Base-by-base conservation (phyloP, 2,329 filamentous ascomycete genomes). In the Apiospora arundinis region DNA sequence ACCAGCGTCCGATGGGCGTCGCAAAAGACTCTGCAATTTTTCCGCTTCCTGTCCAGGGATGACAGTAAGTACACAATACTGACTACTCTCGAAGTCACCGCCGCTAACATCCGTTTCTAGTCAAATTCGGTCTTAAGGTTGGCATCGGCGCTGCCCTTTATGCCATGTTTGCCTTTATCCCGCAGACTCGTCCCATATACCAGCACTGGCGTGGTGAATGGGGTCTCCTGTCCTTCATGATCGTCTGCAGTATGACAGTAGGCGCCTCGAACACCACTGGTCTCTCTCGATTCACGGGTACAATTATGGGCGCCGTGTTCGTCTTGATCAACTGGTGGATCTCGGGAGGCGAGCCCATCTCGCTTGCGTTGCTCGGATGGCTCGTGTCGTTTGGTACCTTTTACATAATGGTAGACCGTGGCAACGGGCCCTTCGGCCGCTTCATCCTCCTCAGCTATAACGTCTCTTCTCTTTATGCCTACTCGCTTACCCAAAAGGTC, bases 381-480 rank as follows among this genome's bases (percentile, higher is more conserved):
- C 78, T 95, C 1, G 92, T 97, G 77, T 91, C 93, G 11, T 86
- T 95, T 44, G 92, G 91, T 79, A 96, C 94, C 76, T 97, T 97
- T 78, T 97, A 95, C 81, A 91, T 98, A 77, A 98, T 97, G 75
- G 85, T 98, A 69, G 93, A 92, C 40, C 88, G 91, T 78, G 92
- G 92, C 63, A 95, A 95, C 80, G 95, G 93, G 0, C 95, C 95
- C 0, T 92, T 98, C 82, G 95, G 95, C 56, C 92, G 96, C 69
- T 98, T 98, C 79, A 96, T 97, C 73, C 89, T 98, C 78, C 88
- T 99, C 65, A 97, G 95, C 0, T 99, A 98, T 86, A 99, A 99
- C 78, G 91, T 99, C 60, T 95, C 94, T 23, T 94, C 94, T 9
- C 87, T 99, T 2, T 99, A 99, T 80, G 94, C 95, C 12, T 99